Base-by-base conservation (phyloP, 2,329 filamentous ascomycete species). In the Aspergillus sp. region DNA sequence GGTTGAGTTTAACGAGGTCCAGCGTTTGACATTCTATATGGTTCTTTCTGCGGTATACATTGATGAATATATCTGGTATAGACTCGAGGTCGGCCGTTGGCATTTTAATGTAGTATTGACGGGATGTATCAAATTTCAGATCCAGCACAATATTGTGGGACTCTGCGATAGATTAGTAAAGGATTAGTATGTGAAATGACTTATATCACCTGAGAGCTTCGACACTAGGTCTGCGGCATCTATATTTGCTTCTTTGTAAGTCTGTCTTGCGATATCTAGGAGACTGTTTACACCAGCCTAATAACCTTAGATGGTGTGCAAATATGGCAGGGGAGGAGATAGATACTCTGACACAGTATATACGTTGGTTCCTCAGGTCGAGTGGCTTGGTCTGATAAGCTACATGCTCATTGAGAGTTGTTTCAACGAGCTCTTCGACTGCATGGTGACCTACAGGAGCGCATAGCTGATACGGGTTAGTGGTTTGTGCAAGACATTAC, bases 11-110 rank as follows among this genome's bases (percentile, higher is more conserved):
- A 50, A 95, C 77, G 8, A 98, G 74, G 43, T 85, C 78, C 7
- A 97, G 63, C 0, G 93, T 97, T 56, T 94, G 88, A 53, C 90
- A 97, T 62, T 97, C 89, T 29, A 95, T 76, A 43, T 76, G 77
- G n/a, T 81, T 81, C 57, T 85, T 89, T 56, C 83, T 89, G 35
- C 76, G 75, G 50, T 84, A 79, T 1, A 79, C 71, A 51, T 97
- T 96, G 62, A 95, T 86, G 49, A 97, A 85, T 2, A 85, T 61
- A 1, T 81, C 73, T 0, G 88, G 86, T 1, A 90, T 61, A 2
- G 50, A 36, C 0, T 86, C 81, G 9, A 90, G 74, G 36, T 90
- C 83, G 2, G 66, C 71, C 5, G 73, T 70, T 11, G 74, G 71
- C 5, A 96, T 66, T 6, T 79, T 79, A 2, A 97, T 75, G 68